Conservation (phyloP, 106 monocot genomes). For the Dendrobium officinale region DNA sequence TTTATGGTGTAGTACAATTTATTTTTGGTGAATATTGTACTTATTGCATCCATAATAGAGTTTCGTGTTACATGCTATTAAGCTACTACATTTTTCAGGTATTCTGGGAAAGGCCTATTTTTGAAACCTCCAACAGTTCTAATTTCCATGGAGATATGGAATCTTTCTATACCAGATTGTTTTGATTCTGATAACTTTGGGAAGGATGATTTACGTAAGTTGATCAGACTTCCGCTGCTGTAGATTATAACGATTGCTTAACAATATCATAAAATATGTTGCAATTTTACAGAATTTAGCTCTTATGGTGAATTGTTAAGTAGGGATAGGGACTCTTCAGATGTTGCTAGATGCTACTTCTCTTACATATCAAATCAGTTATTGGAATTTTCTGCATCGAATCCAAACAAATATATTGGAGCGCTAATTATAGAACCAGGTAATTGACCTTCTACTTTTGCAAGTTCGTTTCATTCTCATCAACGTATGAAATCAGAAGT, state of each 20-base stretch:
- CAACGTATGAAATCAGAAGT: neutral
- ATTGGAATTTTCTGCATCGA: conserved; percentile 31
- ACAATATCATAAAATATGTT: neutral
- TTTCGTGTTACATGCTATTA: neutral
- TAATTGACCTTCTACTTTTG: conserved; percentile 21
- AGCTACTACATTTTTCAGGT: conserved; percentile 39
- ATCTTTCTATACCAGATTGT: conserved; percentile 59
- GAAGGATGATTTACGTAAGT: conserved; percentile 40
- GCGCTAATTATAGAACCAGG: conserved; percentile 96
- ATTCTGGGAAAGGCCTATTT: conserved; percentile 92
- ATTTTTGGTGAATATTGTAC: neutral
- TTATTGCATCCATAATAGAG: neutral
- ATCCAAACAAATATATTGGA: conserved; percentile 34
- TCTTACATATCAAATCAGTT: conserved; percentile 64
- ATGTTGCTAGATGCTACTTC: conserved; percentile 46
- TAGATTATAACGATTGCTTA: neutral
- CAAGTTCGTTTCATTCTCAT: conserved; percentile 3
- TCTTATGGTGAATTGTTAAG: conserved; percentile 56
- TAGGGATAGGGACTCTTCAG: conserved; percentile 53
- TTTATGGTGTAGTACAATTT: neutral
- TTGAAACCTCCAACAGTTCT: conserved; percentile 70
- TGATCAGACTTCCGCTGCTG: neutral
- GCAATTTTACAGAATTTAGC: conserved; percentile 49
- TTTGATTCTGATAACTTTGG: conserved; percentile 22
- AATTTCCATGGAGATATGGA: conserved; percentile 42